Conservation (phyloP, 2,329 filamentous ascomycete genomes). For the Diaporthe citri region DNA sequence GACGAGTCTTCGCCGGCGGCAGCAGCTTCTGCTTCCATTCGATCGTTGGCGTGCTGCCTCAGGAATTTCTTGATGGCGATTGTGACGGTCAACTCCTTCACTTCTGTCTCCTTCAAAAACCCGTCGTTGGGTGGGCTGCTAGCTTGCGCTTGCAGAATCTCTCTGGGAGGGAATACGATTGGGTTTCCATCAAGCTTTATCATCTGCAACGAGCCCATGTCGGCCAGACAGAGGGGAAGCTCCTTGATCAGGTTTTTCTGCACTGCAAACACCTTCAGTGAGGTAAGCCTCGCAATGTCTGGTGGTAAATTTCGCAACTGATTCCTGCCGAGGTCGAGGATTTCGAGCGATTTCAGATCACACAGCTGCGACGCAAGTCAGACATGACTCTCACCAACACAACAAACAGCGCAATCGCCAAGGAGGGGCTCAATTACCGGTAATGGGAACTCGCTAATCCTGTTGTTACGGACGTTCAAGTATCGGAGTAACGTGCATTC, state of each 20-base stretch:
- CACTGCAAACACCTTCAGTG: conserved; percentile 89
- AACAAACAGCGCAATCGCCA: conserved; percentile 41
- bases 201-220: conserved; percentile 90
- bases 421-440: conserved; percentile 55
- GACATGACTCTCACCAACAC: conserved; percentile 29
- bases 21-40: conserved; percentile 65
- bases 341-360: conserved; percentile 87
- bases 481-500: conserved; percentile 85
- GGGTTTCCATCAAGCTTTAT: conserved; percentile 92
- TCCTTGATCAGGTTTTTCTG: conserved; percentile 89
- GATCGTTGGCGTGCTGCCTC: conserved; percentile 64
- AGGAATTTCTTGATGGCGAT: conserved; percentile 73
- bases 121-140: conserved; percentile 68
- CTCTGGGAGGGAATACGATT: conserved; percentile 81
- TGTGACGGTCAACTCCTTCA: conserved; percentile 71
- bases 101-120: conserved; percentile 71
- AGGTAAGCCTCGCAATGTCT: conserved; percentile 83
- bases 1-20: conserved; percentile 68
- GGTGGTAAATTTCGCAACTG: conserved; percentile 82
- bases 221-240: conserved; percentile 84
- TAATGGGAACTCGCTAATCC: conserved; percentile 73
- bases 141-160: conserved; percentile 72
- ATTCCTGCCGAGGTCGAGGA: conserved; percentile 92
- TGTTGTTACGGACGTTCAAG: conserved; percentile 83
- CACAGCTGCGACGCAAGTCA: conserved; percentile 73